A percentile compares a stretch with the other conserved stretches of the same genome.
Evolutionary conservation across 371 early-diverging fungal species (phyloP).

Genomic region (Syncephalis plumigaleata): DNA sequence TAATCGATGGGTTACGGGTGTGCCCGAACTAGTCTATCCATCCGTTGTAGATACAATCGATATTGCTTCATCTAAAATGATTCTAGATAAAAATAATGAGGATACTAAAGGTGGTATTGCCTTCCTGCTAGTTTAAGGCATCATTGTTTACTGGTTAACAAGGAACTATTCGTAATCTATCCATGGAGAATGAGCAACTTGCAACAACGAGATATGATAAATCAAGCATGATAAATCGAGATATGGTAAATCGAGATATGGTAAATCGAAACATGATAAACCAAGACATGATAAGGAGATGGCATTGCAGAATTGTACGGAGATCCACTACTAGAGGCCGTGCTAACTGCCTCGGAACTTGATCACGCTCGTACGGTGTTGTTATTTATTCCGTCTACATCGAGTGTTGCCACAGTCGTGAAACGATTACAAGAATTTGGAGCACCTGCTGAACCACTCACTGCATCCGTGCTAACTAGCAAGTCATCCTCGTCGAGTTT

Average conservation of each 20-base stretch:
- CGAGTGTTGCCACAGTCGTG: constrained; percentile 14
- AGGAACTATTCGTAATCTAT: constrained; percentile 28
- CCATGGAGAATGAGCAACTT: background rate
- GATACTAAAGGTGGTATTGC: constrained; percentile 19
- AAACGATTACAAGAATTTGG: constrained; percentile 14
- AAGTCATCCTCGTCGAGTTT: background rate
- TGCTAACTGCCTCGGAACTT: constrained; percentile 24
- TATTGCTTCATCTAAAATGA: too few species aligned
- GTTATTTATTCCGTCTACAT: constrained; percentile 32
- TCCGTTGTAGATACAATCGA: too few species aligned
- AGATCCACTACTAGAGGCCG: constrained; percentile 37
- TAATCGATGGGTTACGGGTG: constrained; percentile 25
- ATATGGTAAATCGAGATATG: too few species aligned
- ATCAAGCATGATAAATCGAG: too few species aligned
- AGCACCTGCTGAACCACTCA: constrained; percentile 5
- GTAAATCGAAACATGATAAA: too few species aligned
- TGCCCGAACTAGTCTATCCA: constrained; percentile 33
- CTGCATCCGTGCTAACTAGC: background rate
- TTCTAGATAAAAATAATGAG: too few species aligned
- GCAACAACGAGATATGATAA: background rate
- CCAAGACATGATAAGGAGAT: background rate
- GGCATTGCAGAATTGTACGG: too few species aligned
- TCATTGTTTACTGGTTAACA: constrained; percentile 32
- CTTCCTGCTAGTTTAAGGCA: constrained; percentile 22
- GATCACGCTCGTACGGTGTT: constrained; percentile 32